A percentile compares a stretch with the other conserved stretches of the same genome.
Evolutionary conservation across 2,329 filamentous ascomycete species (phyloP).

Genomic region (Eutypella sp.): DNA sequence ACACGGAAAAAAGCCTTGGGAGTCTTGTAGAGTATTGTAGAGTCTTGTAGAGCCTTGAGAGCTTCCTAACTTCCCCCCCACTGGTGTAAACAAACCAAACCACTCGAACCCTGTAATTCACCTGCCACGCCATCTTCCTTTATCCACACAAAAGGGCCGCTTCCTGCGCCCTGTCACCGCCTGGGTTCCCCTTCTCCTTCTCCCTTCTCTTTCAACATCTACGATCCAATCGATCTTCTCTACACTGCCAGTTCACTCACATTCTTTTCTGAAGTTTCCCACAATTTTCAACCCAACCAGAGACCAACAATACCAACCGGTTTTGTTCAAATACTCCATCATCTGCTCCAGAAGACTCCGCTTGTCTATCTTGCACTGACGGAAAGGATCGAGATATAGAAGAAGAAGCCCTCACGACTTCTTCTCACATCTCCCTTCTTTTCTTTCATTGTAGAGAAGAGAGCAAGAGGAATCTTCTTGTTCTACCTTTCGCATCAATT

Average conservation of each 20-base stretch:
- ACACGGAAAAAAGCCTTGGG: too few relatives aligned
- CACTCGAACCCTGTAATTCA: conserved; percentile 20
- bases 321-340: conserved; percentile 33
- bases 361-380: conserved; percentile 17
- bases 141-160: conserved; percentile 2
- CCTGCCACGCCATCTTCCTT: conserved; percentile 18
- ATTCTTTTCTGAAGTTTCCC: conserved; percentile 7
- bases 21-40: too few relatives aligned
- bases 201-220: too few relatives aligned
- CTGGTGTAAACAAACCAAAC: conserved; percentile 23
- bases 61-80: conserved; percentile 16
- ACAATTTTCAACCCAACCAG: conserved; percentile 26
- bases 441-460: conserved; percentile 46
- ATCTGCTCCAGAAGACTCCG: conserved; percentile 48
- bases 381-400: conserved; percentile 28
- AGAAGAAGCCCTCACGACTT: conserved; percentile 24
- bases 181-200: conserved; percentile 14
- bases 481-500: conserved; percentile 54
- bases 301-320: conserved; percentile 22
- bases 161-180: conserved; percentile 4
- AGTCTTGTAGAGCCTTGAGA: too few relatives aligned
- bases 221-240: neutral
- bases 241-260: neutral
- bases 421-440: conserved; percentile 34
- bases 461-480: conserved; percentile 62